These are phyloP conservation scores for Pyrrhoderma lamaoense DNA, from an alignment of 1,284 basidiomycete genomes.

Conservation along the genomic window DNA sequence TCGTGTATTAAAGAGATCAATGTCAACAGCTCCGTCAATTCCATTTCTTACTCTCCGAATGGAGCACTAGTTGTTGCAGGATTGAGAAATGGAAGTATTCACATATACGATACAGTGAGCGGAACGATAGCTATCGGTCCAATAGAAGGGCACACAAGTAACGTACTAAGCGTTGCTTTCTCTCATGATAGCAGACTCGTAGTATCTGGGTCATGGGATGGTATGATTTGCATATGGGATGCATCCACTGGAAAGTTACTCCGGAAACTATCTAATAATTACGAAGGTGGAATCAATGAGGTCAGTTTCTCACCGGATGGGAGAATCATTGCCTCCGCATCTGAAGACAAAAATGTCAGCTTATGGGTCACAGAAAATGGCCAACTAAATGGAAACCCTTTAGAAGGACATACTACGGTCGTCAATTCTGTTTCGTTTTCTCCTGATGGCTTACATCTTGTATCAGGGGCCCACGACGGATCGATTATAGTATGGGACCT, in stretches of 20 bases:
- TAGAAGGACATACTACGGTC: neutral
- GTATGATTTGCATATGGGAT: neutral
- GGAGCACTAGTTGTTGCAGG: neutral
- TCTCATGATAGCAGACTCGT: neutral
- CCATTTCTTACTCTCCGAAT: neutral
- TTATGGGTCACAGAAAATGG: constrained; percentile 5
- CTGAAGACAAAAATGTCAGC: neutral
- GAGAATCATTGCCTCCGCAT: constrained; percentile 3
- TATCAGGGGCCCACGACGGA: neutral
- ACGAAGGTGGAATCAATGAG: neutral
- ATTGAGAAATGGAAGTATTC: neutral
- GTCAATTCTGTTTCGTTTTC: neutral
- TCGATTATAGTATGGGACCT: neutral
- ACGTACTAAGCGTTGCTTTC: neutral
- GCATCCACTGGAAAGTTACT: too few relatives aligned
- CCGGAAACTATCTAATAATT: too few relatives aligned
- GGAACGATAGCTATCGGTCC: neutral
- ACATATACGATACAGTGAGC: neutral
- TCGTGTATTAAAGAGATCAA: neutral
- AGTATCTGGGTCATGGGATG: neutral
- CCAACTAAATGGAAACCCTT: neutral
- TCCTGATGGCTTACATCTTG: neutral
- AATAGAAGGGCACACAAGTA: neutral
- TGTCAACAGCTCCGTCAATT: neutral
- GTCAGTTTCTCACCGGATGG: constrained; percentile 6